Conservation (phyloP, 805 yeast genomes). For the Kodamaea jinghongensis region DNA sequence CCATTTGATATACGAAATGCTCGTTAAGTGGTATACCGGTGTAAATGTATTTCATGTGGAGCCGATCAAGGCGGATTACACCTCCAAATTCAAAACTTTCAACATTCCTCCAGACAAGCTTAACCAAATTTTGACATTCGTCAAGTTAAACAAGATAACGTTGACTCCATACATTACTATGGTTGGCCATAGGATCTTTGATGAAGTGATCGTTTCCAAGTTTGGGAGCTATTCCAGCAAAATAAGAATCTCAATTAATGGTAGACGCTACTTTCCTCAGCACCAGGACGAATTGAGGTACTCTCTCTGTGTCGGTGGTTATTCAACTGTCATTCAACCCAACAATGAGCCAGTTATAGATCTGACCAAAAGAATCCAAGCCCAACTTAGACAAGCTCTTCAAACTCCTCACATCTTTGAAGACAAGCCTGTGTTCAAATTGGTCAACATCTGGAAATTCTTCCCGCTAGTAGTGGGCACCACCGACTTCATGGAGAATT, state of each 20-base stretch:
- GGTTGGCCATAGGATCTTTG: conserved; percentile 7
- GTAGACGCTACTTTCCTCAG: conserved; percentile 7
- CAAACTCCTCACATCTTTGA: conserved; percentile 7
- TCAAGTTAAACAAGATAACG: conserved; percentile 6
- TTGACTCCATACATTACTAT: conserved; percentile 8
- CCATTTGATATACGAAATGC: no score
- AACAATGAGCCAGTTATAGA: not conserved
- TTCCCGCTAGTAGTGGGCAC: conserved; percentile 8
- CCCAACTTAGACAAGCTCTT: conserved; percentile 4
- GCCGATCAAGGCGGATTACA: conserved; percentile 5
- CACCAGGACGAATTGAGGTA: conserved; percentile 5
- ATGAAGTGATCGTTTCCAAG: conserved; percentile 5
- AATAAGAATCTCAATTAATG: conserved; percentile 9
- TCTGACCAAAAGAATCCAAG: conserved; percentile 3
- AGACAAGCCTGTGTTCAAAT: conserved; percentile 5
- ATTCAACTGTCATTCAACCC: conserved; percentile 4
- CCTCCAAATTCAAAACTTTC: conserved; percentile 5
- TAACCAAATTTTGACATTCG: conserved; percentile 1
- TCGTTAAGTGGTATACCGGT: conserved; percentile 1
- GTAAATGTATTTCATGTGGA: conserved; percentile 3
- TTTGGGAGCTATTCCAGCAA: conserved; percentile 8
- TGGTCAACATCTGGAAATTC: conserved; percentile 9
- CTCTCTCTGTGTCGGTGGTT: conserved; percentile 7
- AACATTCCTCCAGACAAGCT: conserved; percentile 3
- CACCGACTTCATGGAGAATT: conserved; percentile 7